Evolutionary conservation across 805 yeast genomes (phyloP), one percentile per base, ranked within the genome.

Genomic region (Saccharomycopsis vini): DNA sequence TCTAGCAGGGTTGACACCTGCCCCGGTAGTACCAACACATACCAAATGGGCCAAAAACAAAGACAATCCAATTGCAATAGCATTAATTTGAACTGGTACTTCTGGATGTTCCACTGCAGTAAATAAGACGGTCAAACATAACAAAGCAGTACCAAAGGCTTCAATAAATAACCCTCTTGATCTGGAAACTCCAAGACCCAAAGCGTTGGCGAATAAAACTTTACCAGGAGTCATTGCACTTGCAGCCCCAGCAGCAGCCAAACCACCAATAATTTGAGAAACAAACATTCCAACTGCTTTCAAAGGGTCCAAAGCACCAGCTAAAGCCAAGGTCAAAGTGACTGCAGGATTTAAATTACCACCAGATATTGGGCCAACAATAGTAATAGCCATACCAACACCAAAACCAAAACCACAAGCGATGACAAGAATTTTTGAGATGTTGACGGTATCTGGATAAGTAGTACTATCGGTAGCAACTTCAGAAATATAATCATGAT

Each of bases 271-370:
- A 57, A 85, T 60, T 67, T 86, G 95, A 33, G 89, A 53, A 43
- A 79, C 37, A 62, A 75, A 63, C 78, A 81, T 76, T 45, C 81
- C 60, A 19, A 68, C 61, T 53, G 82, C 89, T 62, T 92, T 76
- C 26, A 81, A 49, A 44, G 88, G 86, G 34, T 86, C 73, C 48
- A 82, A 71, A 44, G 86, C 90, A 51, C 83, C 73, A 18, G 84
- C 80, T 36, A 82, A 64, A n/a, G 77, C 72, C 58, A 86, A 67
- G 23, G 88, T 67, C 33, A 84, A 68, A 19, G 95, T 80, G 34
- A 86, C 95, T 40, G 92, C 90, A 10, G 95, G 95, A 68, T 86
- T 86, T 60, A 86, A 73, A 67, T 83, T 84, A 68, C 92, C 95
- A 57, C 95, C 95, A 32, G 92, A 81, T 49, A 86, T 75, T 61